Base-by-base conservation (phyloP, 139 green algal genomes). In the Eudorina sp. region DNA sequence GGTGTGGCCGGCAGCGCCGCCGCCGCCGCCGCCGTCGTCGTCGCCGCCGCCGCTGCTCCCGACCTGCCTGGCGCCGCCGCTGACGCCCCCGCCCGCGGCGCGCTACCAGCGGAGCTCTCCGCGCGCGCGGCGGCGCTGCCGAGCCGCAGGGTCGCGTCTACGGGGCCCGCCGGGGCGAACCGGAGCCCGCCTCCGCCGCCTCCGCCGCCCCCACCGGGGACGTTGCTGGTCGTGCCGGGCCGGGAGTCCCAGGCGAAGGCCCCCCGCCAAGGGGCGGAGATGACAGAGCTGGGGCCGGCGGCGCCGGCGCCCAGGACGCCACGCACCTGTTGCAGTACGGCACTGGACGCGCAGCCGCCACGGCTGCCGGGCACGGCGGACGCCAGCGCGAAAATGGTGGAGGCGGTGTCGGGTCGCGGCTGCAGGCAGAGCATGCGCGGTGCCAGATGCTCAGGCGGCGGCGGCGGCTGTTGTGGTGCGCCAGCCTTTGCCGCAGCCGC, bases 291-390 rank as follows among this genome's bases (percentile, higher is more conserved):
- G 1, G 48, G 0, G 27, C 21, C 21, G 55, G 29, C 40, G 40
- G 53, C 66, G 1, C 34, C 53, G 25, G 40, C 29, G 19, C 14
- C 60, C 21, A 87, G 53, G 31, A 87, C 4, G n/a, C 45, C 34
- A 0, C 41, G 25, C n/a, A 87, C 34, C 81, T 87, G 81, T 46
- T 68, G 43, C 62, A 79, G 81, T 25, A 87, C 41, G 40, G 81
- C 34, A 2, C 80, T 60, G 8, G 64, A 64, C 7, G 81, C 19
- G 25, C n/a, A 45, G 62, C 19, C 53, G 55, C 45, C 2, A 64
- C 46, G 45, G 62, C 64, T 79, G 64, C 64, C 79, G 34, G 79
- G 79, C 40, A 86, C n/a, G 1, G 81, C 64, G 3, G 81, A 27
- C 19, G 64, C 81, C 34, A 87, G 60, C 31, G 81, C 53, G 6